phyloP scores from a whole-genome alignment of 306 rosid species.

The Trifolium fragiferum region DNA sequence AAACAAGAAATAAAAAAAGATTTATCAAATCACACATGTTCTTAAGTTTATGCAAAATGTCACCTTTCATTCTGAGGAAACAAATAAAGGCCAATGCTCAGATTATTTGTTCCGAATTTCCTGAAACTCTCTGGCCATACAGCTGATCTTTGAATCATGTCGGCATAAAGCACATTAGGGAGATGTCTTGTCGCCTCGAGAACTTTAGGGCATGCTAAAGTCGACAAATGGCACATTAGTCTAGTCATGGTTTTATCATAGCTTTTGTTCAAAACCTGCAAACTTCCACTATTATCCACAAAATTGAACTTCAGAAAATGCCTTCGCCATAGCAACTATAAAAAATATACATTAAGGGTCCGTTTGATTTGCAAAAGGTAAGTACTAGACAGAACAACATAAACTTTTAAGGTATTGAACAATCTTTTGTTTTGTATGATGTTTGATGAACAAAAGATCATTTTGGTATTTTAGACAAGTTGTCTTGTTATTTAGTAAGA shows the following conservation, averaged over 20 bases:
- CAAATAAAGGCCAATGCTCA: slow-evolving; percentile 71
- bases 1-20: background rate
- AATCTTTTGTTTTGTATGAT: too few species aligned
- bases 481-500: too few species aligned
- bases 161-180: slow-evolving; percentile 51
- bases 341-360: too few species aligned
- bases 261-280: slow-evolving; percentile 40
- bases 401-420: too few species aligned
- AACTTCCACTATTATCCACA: slow-evolving; percentile 63
- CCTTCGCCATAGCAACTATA: background rate
- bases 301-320: slow-evolving; percentile 35
- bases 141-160: slow-evolving; percentile 50
- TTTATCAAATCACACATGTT: slow-evolving; percentile 2
- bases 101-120: slow-evolving; percentile 51
- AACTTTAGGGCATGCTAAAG: slow-evolving; percentile 64
- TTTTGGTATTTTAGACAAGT: too few species aligned
- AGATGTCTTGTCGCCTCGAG: slow-evolving; percentile 53
- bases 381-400: too few species aligned
- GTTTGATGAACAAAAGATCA: too few species aligned
- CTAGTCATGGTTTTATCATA: slow-evolving; percentile 25
- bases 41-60: slow-evolving; percentile 19
- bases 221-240: slow-evolving; percentile 65
- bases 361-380: too few species aligned
- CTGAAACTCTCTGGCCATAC: slow-evolving; percentile 75
- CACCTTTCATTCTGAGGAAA: slow-evolving; percentile 71